phyloP scores from a whole-genome alignment of 2,329 filamentous ascomycete species.

The Penicillium sp. region DNA sequence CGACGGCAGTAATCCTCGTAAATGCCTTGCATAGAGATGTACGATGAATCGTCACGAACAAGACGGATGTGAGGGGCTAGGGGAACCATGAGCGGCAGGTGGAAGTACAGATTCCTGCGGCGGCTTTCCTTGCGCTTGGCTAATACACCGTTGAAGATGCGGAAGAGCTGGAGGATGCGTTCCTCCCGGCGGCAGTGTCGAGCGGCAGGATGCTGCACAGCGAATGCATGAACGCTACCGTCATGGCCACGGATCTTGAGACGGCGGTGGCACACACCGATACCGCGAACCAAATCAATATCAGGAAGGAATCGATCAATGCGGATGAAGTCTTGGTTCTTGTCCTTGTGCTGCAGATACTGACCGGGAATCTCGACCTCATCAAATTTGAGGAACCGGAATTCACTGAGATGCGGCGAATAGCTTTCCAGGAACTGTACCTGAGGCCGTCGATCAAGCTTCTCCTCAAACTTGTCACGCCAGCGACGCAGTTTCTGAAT shows the following conservation, averaged over 20 bases:
- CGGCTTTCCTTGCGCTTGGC: constrained; percentile 93
- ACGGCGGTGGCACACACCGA: constrained; percentile 88
- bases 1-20: constrained; percentile 96
- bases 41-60: constrained; percentile 93
- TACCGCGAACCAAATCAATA: constrained; percentile 88
- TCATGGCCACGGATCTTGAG: constrained; percentile 97
- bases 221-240: constrained; percentile 94
- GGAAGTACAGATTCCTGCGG: constrained; percentile 92
- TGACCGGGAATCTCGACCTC: constrained; percentile 98
- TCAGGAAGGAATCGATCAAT: constrained; percentile 97
- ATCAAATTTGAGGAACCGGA: constrained; percentile 96
- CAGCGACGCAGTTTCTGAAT: constrained; percentile 95
- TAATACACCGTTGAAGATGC: constrained; percentile 93
- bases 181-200: constrained; percentile 93
- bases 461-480: constrained; percentile 98
- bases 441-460: constrained; percentile 81
- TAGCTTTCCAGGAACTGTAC: constrained; percentile 79
- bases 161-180: constrained; percentile 92
- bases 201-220: constrained; percentile 92
- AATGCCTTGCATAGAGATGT: constrained; percentile 90
- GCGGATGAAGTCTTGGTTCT: constrained; percentile 97
- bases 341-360: constrained; percentile 96
- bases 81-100: constrained; percentile 92
- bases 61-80: constrained; percentile 93
- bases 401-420: constrained; percentile 91